Evolutionary conservation across 2,329 filamentous ascomycete genomes (phyloP).

Genomic region (Pezizomycotina sp.): DNA sequence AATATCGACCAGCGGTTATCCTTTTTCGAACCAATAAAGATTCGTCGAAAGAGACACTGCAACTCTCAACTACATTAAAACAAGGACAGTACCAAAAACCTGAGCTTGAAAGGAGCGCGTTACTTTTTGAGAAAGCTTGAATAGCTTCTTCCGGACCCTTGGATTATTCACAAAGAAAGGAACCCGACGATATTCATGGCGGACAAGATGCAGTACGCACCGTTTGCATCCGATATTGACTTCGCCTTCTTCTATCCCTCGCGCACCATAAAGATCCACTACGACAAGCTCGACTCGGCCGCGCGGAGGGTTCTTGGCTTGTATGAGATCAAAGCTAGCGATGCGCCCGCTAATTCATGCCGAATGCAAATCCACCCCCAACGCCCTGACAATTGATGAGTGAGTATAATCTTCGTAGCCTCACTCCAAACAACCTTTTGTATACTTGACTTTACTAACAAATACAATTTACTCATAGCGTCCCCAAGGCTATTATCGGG

Average conservation of each 20-base stretch:
- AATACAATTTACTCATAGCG: constrained; percentile 10
- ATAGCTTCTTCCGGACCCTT: too few species aligned
- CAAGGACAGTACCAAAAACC: too few species aligned
- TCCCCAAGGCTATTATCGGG: constrained; percentile 36
- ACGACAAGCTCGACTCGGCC: constrained; percentile 92
- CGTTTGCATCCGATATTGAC: constrained; percentile 87
- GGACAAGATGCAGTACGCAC: constrained; percentile 53
- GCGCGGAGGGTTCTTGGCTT: constrained; percentile 70
- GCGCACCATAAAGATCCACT: constrained; percentile 85
- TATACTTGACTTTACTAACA: background rate
- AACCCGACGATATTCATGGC: too few species aligned
- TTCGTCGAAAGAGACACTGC: too few species aligned
- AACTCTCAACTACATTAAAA: too few species aligned
- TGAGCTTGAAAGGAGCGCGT: too few species aligned
- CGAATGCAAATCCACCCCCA: constrained; percentile 82
- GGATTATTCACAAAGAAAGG: too few species aligned
- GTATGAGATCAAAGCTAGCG: constrained; percentile 64
- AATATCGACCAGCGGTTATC: too few species aligned
- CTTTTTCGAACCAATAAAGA: too few species aligned
- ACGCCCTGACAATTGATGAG: constrained; percentile 68
- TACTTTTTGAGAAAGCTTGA: too few species aligned
- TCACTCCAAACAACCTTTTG: constrained; percentile 2
- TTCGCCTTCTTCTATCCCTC: constrained; percentile 85
- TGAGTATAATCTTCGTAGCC: constrained; percentile 34
- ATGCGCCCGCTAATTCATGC: constrained; percentile 58